Evolutionary conservation across 2,329 filamentous ascomycete species (phyloP).

Genomic region (Colletotrichum eremochloae): DNA sequence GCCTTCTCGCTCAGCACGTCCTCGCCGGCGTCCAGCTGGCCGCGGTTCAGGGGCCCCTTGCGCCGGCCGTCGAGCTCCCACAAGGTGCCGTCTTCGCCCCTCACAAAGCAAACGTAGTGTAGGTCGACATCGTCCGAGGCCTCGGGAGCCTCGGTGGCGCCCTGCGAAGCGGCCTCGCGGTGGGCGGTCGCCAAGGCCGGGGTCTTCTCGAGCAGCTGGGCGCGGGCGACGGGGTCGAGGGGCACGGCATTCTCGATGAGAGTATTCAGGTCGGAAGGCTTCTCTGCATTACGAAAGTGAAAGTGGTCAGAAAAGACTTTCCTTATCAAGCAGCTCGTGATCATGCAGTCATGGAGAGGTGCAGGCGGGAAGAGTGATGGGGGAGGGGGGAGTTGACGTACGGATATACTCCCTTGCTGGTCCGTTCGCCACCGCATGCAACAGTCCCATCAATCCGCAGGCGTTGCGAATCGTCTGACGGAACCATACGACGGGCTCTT

Average conservation of each 20-base stretch:
- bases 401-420: conserved; percentile 73
- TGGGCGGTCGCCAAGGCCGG: conserved; percentile 83
- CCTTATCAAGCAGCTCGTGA: background rate
- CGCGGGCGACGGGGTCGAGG: conserved; percentile 74
- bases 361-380: background rate
- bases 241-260: conserved; percentile 79
- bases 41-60: conserved; percentile 70
- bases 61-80: conserved; percentile 73
- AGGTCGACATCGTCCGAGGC: conserved; percentile 89
- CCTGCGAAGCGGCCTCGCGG: conserved; percentile 78
- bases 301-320: background rate
- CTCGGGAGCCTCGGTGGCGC: conserved; percentile 83
- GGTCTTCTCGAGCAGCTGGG: conserved; percentile 82
- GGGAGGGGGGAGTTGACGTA: conserved; percentile 49
- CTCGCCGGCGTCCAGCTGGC: conserved; percentile 69
- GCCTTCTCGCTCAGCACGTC: conserved; percentile 83
- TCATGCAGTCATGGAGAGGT: background rate
- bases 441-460: conserved; percentile 88
- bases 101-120: conserved; percentile 96
- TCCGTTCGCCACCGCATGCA: conserved; percentile 88
- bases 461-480: conserved; percentile 95
- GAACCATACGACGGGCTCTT: conserved; percentile 91
- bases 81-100: conserved; percentile 72
- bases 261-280: conserved; percentile 69
- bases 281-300: conserved; percentile 50